Evolutionary conservation across 495 filamentous ascomycete genomes (phyloP), one percentile per base, ranked within the genome.

Genomic region (Apiosordaria backusii): DNA sequence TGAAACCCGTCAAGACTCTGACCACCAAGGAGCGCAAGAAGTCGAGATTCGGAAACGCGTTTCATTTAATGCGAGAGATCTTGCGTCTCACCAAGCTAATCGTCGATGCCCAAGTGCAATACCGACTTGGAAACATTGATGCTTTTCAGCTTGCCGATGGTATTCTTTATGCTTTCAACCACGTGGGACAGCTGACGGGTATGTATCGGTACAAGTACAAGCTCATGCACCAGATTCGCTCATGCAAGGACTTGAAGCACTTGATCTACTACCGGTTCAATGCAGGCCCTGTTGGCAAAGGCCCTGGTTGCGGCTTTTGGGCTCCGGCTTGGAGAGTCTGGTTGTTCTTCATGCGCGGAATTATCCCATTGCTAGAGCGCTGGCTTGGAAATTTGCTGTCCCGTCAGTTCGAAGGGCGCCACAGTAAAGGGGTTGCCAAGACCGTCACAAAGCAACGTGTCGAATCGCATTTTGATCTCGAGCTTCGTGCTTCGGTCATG

Each of bases 201-300:
- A 99, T 99, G 96, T 99, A 99, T 80, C 91, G 96, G 26, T 99
- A 99, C 86, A 99, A 99, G 84, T 99, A 99, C 82, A 99, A 99
- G 82, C 85, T 99, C 45, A 99, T 99, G 96, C 96, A 99, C 77
- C 96, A 99, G 79, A 98, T 99, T 72, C 92, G 96, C 58, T 95
- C 96, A 2, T 99, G 96, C 82, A 99, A 99, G 76, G 96, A 99
- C 79, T 79, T 99, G 73, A 99, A 99, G 86, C 96, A 99, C 86
- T 76, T 99, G 61, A 97, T 99, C 68, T 99, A 99, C 81, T 97
- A 99, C 76, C 91, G 96, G 16, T 99, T 99, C 82, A 99, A 99
- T 77, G 94, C 93, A 40, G 95, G 94, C 0, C 91, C 96, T 23
- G 96, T 99, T 54, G 96, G 96, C 27, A 99, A 99, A 75, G 96